phyloP scores from a whole-genome alignment of 2,329 filamentous ascomycete genomes.

The Canariomyces notabilis region DNA sequence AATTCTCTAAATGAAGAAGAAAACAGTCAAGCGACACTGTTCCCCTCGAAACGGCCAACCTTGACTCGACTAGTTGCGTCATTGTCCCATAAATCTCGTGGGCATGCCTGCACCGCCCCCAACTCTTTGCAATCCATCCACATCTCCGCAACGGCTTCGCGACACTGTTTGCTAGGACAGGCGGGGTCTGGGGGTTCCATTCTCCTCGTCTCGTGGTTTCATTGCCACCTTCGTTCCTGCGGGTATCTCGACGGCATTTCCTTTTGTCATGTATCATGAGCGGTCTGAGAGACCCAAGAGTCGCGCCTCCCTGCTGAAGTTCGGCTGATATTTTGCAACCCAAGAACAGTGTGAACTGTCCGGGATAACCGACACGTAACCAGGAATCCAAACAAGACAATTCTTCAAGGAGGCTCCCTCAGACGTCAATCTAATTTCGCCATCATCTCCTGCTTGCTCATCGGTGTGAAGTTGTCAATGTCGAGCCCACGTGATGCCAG shows the following conservation, averaged over 20 bases:
- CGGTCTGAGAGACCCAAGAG: slow-evolving; percentile 18
- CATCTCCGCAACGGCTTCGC: slow-evolving; percentile 16
- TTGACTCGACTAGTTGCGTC: slow-evolving; percentile 15
- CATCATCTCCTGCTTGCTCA: slow-evolving; percentile 95
- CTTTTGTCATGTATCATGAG: slow-evolving; percentile 22
- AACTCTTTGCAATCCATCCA: background rate
- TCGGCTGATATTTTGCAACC: slow-evolving; percentile 22
- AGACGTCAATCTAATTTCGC: slow-evolving; percentile 81
- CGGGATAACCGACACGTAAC: slow-evolving; percentile 17
- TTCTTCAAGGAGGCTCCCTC: slow-evolving; percentile 6
- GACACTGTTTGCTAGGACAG: slow-evolving; percentile 16
- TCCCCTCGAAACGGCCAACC: slow-evolving; percentile 19
- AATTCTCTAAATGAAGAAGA: slow-evolving; percentile 35
- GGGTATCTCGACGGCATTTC: slow-evolving; percentile 20
- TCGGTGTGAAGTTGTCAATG: slow-evolving; percentile 86
- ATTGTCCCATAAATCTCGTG: slow-evolving; percentile 13
- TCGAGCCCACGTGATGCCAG: slow-evolving; percentile 77
- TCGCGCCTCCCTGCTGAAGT: slow-evolving; percentile 19
- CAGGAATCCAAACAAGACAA: slow-evolving; percentile 14
- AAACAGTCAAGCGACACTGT: slow-evolving; percentile 19
- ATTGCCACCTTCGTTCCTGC: slow-evolving; percentile 14
- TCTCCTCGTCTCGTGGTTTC: slow-evolving; percentile 12
- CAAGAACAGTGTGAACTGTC: slow-evolving; percentile 23
- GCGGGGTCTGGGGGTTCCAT: slow-evolving; percentile 12
- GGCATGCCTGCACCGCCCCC: slow-evolving; percentile 10